phyloP scores from a whole-genome alignment of 495 filamentous ascomycete genomes.

The Barbatosphaeria neglecta region DNA sequence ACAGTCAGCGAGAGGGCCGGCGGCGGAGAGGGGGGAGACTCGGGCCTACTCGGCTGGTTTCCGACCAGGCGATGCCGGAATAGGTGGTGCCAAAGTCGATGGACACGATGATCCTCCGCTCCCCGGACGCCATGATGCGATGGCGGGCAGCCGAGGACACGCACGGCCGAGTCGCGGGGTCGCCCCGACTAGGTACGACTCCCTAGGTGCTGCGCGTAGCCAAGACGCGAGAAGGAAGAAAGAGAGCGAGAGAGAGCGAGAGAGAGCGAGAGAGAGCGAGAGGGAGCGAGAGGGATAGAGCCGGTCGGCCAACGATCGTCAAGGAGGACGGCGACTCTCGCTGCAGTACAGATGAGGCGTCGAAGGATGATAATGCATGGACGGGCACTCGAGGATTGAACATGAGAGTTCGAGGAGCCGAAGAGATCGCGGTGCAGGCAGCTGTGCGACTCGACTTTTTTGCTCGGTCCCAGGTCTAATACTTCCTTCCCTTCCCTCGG shows the following conservation, averaged over 20 bases:
- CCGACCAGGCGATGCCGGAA: conserved; percentile 10
- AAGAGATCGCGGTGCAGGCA: not conserved
- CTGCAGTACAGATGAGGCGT: not conserved
- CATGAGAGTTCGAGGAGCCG: not conserved
- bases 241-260: too few relatives aligned
- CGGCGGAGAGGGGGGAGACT: too few relatives aligned
- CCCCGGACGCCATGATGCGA: not conserved
- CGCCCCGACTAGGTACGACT: too few relatives aligned
- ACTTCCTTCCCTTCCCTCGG: not conserved
- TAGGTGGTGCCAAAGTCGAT: conserved; percentile 41
- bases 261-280: not conserved
- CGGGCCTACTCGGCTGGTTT: conserved; percentile 4
- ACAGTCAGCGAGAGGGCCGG: too few relatives aligned
- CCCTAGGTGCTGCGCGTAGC: too few relatives aligned
- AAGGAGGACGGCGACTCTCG: not conserved
- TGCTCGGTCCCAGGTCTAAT: not conserved
- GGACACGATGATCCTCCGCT: conserved; percentile 2
- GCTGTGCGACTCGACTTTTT: not conserved
- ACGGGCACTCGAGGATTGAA: too few relatives aligned
- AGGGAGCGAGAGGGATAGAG: not conserved
- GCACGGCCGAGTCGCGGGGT: too few relatives aligned
- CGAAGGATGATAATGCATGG: not conserved
- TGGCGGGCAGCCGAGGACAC: not conserved
- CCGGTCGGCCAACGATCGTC: too few relatives aligned
- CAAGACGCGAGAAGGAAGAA: too few relatives aligned